Evolutionary conservation across 768 basidiomycete species (phyloP).

Genomic region (Boletus bicolor): DNA sequence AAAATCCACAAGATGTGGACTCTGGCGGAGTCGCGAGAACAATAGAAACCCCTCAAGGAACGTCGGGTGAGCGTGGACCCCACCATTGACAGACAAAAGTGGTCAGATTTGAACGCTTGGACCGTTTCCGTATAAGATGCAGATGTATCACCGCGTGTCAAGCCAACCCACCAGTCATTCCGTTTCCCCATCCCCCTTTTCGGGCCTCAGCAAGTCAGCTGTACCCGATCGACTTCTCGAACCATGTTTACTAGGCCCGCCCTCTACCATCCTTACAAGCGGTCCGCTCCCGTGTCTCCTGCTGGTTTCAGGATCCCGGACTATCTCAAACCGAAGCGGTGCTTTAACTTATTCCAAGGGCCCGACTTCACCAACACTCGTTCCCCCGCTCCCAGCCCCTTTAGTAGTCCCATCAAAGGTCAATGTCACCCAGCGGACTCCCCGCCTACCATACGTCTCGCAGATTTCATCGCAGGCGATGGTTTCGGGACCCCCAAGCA

Average conservation of each 20-base stretch:
- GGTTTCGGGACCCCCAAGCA: not conserved
- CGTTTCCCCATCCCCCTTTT: not conserved
- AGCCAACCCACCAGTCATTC: not conserved
- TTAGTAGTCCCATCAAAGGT: constrained; percentile 15
- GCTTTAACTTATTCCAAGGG: constrained; percentile 20
- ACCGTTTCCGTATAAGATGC: constrained; percentile 18
- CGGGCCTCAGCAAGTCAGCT: not conserved
- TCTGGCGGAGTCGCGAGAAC: constrained; percentile 9
- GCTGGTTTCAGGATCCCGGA: constrained; percentile 28
- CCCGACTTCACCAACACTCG: constrained; percentile 5
- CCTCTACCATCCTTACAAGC: constrained; percentile 15
- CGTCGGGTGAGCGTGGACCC: not conserved
- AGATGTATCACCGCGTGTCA: not conserved
- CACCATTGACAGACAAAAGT: constrained; percentile 7
- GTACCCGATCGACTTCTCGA: not conserved
- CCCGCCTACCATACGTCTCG: constrained; percentile 7
- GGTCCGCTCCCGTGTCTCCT: constrained; percentile 14
- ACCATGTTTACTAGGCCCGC: constrained; percentile 20
- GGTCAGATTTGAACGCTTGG: constrained; percentile 1
- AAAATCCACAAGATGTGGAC: constrained; percentile 2
- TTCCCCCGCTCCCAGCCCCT: constrained; percentile 17
- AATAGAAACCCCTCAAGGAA: constrained; percentile 9
- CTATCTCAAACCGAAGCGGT: constrained; percentile 14
- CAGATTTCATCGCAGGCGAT: not conserved
- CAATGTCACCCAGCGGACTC: not conserved